These are phyloP conservation scores for Rhizodiscina lignyota DNA, from an alignment of 495 filamentous ascomycete species.

Conservation along the genomic window DNA sequence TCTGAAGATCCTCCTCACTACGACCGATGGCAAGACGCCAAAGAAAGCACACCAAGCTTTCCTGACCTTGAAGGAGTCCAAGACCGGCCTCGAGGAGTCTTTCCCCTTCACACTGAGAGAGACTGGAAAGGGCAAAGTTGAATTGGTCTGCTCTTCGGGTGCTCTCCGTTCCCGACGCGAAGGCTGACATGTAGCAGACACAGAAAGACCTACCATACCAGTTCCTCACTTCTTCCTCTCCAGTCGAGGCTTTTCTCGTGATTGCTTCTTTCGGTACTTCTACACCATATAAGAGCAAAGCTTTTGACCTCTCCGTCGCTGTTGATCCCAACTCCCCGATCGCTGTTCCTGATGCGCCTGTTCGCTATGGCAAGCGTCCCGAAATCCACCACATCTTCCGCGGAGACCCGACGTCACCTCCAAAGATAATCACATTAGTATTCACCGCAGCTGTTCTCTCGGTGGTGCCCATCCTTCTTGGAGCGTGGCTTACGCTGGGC, in stretches of 20 bases:
- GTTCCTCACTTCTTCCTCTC: constrained; percentile 46
- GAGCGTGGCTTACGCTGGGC: constrained; percentile 62
- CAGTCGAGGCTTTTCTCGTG: constrained; percentile 61
- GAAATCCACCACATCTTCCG: constrained; percentile 92
- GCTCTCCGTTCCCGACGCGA: background rate
- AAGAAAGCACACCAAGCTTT: constrained; percentile 90
- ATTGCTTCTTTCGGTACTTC: constrained; percentile 76
- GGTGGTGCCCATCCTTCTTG: constrained; percentile 53
- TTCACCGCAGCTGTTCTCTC: constrained; percentile 58
- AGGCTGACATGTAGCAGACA: constrained; percentile 33
- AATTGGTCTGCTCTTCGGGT: constrained; percentile 47
- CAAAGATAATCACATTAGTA: constrained; percentile 62
- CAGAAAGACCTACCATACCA: constrained; percentile 82
- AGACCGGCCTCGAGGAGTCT: constrained; percentile 70
- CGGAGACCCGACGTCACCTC: constrained; percentile 58
- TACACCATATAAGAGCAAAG: constrained; percentile 41
- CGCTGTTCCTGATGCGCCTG: constrained; percentile 41
- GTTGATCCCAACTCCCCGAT: constrained; percentile 43
- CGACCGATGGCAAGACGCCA: constrained; percentile 58
- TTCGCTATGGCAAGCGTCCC: constrained; percentile 62
- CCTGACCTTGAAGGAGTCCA: constrained; percentile 58
- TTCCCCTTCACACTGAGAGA: constrained; percentile 77
- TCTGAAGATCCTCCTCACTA: constrained; percentile 66
- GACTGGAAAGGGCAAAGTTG: constrained; percentile 65
- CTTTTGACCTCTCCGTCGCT: constrained; percentile 49